A percentile compares a stretch with the other conserved stretches of the same genome.
These are phyloP conservation scores for Oryza coarctata DNA, from an alignment of 176 grass and related monocot genomes.

Conservation along the genomic window DNA sequence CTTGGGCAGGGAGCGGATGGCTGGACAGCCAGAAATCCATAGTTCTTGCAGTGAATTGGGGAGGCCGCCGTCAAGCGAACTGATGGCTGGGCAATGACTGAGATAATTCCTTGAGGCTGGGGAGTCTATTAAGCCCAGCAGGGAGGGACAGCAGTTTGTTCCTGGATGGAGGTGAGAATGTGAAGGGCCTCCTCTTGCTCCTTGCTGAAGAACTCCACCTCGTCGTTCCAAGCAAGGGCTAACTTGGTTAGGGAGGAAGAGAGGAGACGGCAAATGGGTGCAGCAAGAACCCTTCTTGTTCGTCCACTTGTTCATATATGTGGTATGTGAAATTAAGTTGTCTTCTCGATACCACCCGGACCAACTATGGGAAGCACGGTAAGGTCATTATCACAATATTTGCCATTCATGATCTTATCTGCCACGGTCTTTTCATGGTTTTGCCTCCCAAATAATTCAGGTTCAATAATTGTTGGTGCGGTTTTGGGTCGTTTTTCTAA, in stretches of 20 bases:
- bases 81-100: neutral
- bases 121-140: neutral
- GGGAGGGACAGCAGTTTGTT: neutral
- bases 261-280: neutral
- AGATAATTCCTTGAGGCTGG: neutral
- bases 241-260: neutral
- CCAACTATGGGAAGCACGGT: constrained; percentile 39
- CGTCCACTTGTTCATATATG: constrained; percentile 22
- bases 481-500: neutral
- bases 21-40: rapidly evolving
- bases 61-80: neutral
- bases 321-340: constrained; percentile 37
- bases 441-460: constrained; percentile 31
- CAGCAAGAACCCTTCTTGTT: neutral
- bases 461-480: neutral
- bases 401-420: neutral
- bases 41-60: neutral
- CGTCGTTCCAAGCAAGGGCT: rapidly evolving
- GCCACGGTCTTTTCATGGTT: neutral
- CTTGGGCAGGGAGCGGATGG: neutral
- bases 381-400: neutral
- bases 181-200: neutral
- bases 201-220: neutral
- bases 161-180: neutral
- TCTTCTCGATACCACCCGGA: constrained; percentile 49